phyloP scores from a whole-genome alignment of 2,329 filamentous ascomycete species.

The Cercospora sp. region DNA sequence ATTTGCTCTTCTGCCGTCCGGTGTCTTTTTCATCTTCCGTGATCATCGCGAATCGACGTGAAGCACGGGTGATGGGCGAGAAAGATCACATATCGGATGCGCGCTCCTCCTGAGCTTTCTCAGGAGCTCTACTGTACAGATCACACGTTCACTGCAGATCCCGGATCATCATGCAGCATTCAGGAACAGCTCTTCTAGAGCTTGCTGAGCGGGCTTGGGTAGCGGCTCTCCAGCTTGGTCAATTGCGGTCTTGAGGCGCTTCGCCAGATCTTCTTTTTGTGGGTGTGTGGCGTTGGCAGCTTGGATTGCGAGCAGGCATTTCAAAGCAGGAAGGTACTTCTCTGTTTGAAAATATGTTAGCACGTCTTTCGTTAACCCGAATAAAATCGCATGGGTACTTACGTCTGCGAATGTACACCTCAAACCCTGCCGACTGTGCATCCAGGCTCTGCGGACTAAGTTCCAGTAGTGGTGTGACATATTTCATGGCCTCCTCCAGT shows the following conservation, averaged over 20 bases:
- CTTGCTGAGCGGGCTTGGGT: constrained; percentile 64
- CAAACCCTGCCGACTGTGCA: constrained; percentile 81
- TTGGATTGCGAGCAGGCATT: constrained; percentile 74
- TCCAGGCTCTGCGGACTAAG: constrained; percentile 78
- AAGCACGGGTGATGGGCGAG: background rate
- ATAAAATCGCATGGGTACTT: constrained; percentile 43
- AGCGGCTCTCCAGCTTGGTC: constrained; percentile 52
- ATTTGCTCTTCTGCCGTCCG: background rate
- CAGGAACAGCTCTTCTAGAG: constrained; percentile 65
- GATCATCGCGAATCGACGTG: background rate
- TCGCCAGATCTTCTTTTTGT: constrained; percentile 71
- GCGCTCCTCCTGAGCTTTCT: background rate
- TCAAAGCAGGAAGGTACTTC: constrained; percentile 84
- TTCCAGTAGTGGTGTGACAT: constrained; percentile 76
- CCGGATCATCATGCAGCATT: background rate
- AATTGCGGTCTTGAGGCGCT: constrained; percentile 58
- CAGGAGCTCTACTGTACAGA: constrained; percentile 2
- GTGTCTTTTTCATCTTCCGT: background rate
- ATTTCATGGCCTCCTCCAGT: constrained; percentile 83
- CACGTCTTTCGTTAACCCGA: constrained; percentile 11
- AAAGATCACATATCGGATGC: background rate
- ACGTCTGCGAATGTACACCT: constrained; percentile 84
- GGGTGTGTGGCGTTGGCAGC: constrained; percentile 68
- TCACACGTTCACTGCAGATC: background rate
- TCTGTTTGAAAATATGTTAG: constrained; percentile 45